phyloP scores from a whole-genome alignment of 2,329 filamentous ascomycete species.

The Blastomyces silverae region DNA sequence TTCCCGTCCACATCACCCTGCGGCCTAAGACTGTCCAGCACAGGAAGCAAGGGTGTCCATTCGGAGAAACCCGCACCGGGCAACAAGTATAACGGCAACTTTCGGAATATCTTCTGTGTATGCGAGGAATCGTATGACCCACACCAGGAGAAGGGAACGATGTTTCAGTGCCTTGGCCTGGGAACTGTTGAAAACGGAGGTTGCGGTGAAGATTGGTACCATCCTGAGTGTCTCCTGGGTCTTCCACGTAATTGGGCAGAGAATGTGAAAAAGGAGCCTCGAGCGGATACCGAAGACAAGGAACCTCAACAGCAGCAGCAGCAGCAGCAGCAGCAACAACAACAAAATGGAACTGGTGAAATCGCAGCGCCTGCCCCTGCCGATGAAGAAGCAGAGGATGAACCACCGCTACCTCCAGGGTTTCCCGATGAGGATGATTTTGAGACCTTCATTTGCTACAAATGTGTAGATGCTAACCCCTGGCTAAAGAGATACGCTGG shows the following conservation, averaged over 20 bases:
- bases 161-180: constrained; percentile 93
- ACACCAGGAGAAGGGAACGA: constrained; percentile 84
- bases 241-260: constrained; percentile 61
- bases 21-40: constrained; percentile 61
- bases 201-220: constrained; percentile 97
- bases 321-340: constrained; percentile 14
- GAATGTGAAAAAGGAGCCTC: constrained; percentile 17
- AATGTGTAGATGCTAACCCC: constrained; percentile 77
- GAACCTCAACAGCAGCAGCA: constrained; percentile 20
- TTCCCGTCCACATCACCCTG: constrained; percentile 66
- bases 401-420: constrained; percentile 66
- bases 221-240: constrained; percentile 84
- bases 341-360: constrained; percentile 29
- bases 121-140: constrained; percentile 85
- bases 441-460: constrained; percentile 86
- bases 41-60: constrained; percentile 71
- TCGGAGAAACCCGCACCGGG: constrained; percentile 61
- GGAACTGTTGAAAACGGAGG: constrained; percentile 73
- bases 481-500: constrained; percentile 91
- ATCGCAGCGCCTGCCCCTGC: constrained; percentile 21
- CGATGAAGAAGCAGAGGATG: constrained; percentile 44
- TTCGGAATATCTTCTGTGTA: constrained; percentile 83
- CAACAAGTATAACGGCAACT: constrained; percentile 96
- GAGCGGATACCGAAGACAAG: constrained; percentile 15
- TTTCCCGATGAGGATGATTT: constrained; percentile 89